Conservation (phyloP, 2,329 filamentous ascomycete genomes). For the Akanthomyces lecanii region DNA sequence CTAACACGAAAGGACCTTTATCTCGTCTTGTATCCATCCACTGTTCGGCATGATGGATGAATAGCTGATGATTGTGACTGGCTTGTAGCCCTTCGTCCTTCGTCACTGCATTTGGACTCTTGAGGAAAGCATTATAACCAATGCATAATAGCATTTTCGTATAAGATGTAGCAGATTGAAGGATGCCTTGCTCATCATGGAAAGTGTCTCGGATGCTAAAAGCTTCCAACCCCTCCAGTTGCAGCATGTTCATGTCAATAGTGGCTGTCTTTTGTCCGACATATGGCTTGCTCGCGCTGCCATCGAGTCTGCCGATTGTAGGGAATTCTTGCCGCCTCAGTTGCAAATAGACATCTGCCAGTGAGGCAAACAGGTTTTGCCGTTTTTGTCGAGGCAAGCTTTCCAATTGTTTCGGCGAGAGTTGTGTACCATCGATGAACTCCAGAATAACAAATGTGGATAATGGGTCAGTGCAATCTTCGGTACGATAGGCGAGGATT, state of each 20-base stretch:
- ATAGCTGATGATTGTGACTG: not conserved
- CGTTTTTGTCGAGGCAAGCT: not conserved
- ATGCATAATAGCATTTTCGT: conserved; percentile 15
- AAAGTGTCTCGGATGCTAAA: not conserved
- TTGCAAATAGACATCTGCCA: not conserved
- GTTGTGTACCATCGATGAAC: not conserved
- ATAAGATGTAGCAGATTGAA: not conserved
- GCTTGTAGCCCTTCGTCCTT: not conserved
- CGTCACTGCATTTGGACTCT: not conserved
- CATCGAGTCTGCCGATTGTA: not conserved
- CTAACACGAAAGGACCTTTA: conserved; percentile 17
- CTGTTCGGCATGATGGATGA: conserved; percentile 1
- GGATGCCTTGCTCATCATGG: not conserved
- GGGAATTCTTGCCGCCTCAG: not conserved
- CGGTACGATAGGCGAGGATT: not conserved
- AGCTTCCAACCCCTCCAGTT: not conserved
- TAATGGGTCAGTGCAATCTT: not conserved
- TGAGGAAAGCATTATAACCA: conserved; percentile 16
- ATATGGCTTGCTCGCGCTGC: not conserved
- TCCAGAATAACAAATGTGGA: not conserved
- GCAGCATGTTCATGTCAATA: not conserved
- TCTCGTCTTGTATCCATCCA: conserved; percentile 17
- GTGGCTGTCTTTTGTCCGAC: not conserved
- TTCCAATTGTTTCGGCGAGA: not conserved
- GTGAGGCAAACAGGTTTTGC: not conserved